Conservation (phyloP, 805 yeast genomes). For the Teunomyces gatunensis region DNA sequence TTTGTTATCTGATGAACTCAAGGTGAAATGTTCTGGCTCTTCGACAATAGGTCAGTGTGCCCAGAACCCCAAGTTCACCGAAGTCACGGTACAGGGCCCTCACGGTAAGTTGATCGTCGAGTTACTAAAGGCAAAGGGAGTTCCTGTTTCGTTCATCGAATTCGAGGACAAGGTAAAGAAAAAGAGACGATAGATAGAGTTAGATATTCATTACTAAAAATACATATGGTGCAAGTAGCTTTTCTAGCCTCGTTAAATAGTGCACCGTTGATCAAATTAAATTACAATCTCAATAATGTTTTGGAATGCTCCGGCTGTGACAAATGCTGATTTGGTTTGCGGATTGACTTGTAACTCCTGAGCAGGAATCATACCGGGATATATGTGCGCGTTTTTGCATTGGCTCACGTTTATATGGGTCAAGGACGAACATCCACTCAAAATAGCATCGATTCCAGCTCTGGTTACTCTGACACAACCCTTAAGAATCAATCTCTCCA, state of each 20-base stretch:
- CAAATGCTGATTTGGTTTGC: slow-evolving; percentile 55
- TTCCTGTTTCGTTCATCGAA: slow-evolving; percentile 64
- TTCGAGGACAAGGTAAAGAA: slow-evolving; percentile 60
- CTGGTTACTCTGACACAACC: slow-evolving; percentile 78
- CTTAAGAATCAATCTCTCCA: slow-evolving; percentile 51
- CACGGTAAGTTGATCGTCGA: slow-evolving; percentile 66
- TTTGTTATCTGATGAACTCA: slow-evolving; percentile 63
- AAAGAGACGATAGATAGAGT: slow-evolving; percentile 33
- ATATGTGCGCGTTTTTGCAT: slow-evolving; percentile 65
- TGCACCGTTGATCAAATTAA: slow-evolving; percentile 27
- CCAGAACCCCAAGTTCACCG: slow-evolving; percentile 53
- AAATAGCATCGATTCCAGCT: slow-evolving; percentile 68
- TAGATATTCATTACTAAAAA: background rate
- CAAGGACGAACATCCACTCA: slow-evolving; percentile 55
- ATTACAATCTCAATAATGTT: slow-evolving; percentile 58
- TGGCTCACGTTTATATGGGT: slow-evolving; percentile 61
- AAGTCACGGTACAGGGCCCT: slow-evolving; percentile 89
- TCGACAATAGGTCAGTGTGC: slow-evolving; percentile 65
- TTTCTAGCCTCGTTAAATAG: no score
- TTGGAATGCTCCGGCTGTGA: slow-evolving; percentile 51
- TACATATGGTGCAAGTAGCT: background rate
- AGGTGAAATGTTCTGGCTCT: slow-evolving; percentile 85
- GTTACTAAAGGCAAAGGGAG: slow-evolving; percentile 56
- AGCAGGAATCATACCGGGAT: slow-evolving; percentile 60
- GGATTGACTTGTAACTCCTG: slow-evolving; percentile 50